phyloP scores from a whole-genome alignment of 176 grass and related monocot genomes.

The Areca catechu region DNA sequence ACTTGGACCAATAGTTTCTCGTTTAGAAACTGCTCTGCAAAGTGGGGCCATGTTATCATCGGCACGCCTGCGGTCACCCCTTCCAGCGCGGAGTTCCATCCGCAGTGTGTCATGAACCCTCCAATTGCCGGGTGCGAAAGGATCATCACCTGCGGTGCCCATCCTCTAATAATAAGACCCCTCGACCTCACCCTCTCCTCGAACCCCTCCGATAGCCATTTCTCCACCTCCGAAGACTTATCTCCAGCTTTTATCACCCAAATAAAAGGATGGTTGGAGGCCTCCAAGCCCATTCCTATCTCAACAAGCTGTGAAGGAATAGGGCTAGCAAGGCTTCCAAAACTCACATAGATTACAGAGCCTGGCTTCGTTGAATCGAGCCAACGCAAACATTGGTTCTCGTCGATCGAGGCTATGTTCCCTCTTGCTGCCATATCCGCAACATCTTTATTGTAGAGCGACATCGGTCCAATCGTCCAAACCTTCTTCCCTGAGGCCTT shows the following conservation, averaged over 20 bases:
- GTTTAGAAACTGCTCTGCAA: slow-evolving; percentile 28
- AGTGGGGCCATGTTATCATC: slow-evolving; percentile 29
- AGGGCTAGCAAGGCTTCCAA: neutral
- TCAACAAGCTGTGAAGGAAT: neutral
- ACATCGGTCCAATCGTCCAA: slow-evolving; percentile 1
- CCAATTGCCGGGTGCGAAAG: slow-evolving; percentile 22
- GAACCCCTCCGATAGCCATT: slow-evolving; percentile 1
- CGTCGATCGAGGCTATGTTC: neutral
- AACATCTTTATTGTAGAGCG: neutral
- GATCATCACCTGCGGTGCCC: slow-evolving; percentile 24
- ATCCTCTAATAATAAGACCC: slow-evolving; percentile 26
- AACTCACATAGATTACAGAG: slow-evolving; percentile 1
- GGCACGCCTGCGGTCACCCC: slow-evolving; percentile 16
- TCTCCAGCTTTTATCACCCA: slow-evolving; percentile 3
- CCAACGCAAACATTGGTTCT: neutral
- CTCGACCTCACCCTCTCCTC: neutral
- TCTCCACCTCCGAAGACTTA: neutral
- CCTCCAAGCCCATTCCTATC: slow-evolving; percentile 1
- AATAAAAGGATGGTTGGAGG: neutral
- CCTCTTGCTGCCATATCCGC: neutral
- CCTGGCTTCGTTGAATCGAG: neutral
- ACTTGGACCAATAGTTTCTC: slow-evolving; percentile 11
- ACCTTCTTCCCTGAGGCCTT: neutral
- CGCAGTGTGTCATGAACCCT: slow-evolving; percentile 39
- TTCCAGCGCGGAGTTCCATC: slow-evolving; percentile 37